Conservation (phyloP, 768 basidiomycete species). For the Tricholoma flavovirens region DNA sequence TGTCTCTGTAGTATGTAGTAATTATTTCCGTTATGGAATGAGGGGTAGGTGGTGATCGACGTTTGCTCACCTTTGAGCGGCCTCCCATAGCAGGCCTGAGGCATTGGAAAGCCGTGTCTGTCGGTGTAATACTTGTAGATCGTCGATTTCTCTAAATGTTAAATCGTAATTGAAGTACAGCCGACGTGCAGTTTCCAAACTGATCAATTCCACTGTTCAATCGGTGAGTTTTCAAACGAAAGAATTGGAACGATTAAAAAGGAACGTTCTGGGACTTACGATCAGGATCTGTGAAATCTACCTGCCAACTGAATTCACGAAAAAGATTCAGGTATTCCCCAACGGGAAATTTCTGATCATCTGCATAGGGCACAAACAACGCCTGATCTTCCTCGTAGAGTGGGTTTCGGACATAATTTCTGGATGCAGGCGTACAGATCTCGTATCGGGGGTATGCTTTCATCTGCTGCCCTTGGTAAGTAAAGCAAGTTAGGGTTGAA, state of each 20-base stretch:
- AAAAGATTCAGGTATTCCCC: constrained; percentile 23
- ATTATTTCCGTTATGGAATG: not conserved
- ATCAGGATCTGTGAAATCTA: constrained; percentile 41
- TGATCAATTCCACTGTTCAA: constrained; percentile 41
- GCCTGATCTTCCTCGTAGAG: not conserved
- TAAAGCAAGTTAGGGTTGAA: constrained; percentile 8
- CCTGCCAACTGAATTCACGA: constrained; percentile 28
- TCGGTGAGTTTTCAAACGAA: not conserved
- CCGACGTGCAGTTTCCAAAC: constrained; percentile 37
- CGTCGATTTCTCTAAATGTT: constrained; percentile 31
- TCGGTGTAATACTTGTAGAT: constrained; percentile 20
- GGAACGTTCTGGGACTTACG: constrained; percentile 25
- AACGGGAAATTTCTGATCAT: constrained; percentile 35
- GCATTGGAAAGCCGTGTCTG: constrained; percentile 15
- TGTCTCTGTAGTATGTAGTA: constrained; percentile 26
- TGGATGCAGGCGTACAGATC: constrained; percentile 38
- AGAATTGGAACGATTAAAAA: not conserved
- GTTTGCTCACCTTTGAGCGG: constrained; percentile 37
- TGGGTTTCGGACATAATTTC: constrained; percentile 20
- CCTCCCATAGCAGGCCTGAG: constrained; percentile 39
- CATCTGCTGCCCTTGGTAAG: not conserved
- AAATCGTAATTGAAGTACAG: constrained; percentile 28
- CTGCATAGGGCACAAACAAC: constrained; percentile 42
- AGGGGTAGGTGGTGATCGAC: not conserved
- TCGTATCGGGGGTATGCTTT: constrained; percentile 31